Conservation (phyloP, 495 filamentous ascomycete species). For the Bryoglossum gracile region DNA sequence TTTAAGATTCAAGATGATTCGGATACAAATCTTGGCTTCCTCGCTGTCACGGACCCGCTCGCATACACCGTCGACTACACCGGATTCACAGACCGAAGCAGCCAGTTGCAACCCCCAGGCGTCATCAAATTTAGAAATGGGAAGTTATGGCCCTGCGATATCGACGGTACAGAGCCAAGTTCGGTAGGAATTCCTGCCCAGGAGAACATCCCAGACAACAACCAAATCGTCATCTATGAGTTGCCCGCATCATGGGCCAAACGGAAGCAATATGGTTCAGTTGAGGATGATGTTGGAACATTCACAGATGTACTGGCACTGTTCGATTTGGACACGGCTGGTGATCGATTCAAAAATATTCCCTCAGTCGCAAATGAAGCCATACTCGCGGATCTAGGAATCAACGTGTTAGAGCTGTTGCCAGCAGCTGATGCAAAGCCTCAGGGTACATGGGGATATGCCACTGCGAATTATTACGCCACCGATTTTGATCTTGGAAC, state of each 20-base stretch:
- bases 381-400: slow-evolving; percentile 25
- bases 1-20: slow-evolving; percentile 21
- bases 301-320: slow-evolving; percentile 29
- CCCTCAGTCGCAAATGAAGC: slow-evolving; percentile 17
- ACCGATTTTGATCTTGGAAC: slow-evolving; percentile 27
- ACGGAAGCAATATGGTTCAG: slow-evolving; percentile 2
- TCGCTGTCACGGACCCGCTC: slow-evolving; percentile 26
- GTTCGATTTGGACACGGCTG: slow-evolving; percentile 19
- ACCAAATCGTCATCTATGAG: slow-evolving; percentile 29
- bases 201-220: slow-evolving; percentile 26
- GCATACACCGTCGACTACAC: slow-evolving; percentile 28
- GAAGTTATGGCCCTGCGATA: slow-evolving; percentile 27
- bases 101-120: slow-evolving; percentile 21
- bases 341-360: slow-evolving; percentile 19
- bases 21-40: slow-evolving; percentile 9
- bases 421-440: slow-evolving; percentile 28
- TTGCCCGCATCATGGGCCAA: slow-evolving; percentile 28
- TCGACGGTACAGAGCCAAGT: slow-evolving; percentile 22
- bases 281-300: slow-evolving; percentile 27
- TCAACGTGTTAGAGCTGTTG: slow-evolving; percentile 29
- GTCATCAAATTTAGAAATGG: slow-evolving; percentile 27
- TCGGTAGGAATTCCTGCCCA: slow-evolving; percentile 9
- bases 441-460: slow-evolving; percentile 26
- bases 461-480: slow-evolving; percentile 28
- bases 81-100: background rate